Percentiles rank a stretch among this genome's conserved stretches.
phyloP scores from a whole-genome alignment of 768 basidiomycete genomes.

The Macrolepiota dolichaula region DNA sequence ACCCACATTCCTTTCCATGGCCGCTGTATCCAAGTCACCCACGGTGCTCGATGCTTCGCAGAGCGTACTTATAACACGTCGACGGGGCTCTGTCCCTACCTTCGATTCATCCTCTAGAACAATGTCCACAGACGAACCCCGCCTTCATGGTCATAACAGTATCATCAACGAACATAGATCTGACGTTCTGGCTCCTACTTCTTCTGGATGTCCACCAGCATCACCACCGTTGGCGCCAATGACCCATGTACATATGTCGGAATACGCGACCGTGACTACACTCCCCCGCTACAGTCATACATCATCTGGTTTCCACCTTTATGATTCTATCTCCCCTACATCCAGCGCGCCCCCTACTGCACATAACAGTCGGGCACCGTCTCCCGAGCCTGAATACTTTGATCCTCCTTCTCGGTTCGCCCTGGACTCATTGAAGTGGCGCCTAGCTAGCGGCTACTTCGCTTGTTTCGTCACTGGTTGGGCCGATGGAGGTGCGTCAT shows the following conservation, averaged over 20 bases:
- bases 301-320: conserved; percentile 14
- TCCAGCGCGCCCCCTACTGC: conserved; percentile 9
- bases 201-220: background rate
- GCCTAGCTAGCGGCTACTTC: conserved; percentile 39
- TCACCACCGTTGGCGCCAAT: conserved; percentile 14
- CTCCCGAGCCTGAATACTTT: background rate
- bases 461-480: conserved; percentile 51
- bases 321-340: conserved; percentile 15
- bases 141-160: background rate
- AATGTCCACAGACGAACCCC: background rate
- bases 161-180: background rate
- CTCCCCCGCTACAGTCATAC: conserved; percentile 24
- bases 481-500: conserved; percentile 43
- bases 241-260: conserved; percentile 28
- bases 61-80: background rate
- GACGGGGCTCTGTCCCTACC: background rate
- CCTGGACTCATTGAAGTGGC: conserved; percentile 30
- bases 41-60: background rate
- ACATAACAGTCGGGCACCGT: background rate
- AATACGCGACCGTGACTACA: conserved; percentile 27
- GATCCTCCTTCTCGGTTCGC: background rate
- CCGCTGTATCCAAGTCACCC: background rate
- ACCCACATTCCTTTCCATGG: background rate
- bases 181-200: background rate
- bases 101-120: background rate